Base-by-base conservation (phyloP, 2,329 filamentous ascomycete species). In the Colletotrichum endophyticum region DNA sequence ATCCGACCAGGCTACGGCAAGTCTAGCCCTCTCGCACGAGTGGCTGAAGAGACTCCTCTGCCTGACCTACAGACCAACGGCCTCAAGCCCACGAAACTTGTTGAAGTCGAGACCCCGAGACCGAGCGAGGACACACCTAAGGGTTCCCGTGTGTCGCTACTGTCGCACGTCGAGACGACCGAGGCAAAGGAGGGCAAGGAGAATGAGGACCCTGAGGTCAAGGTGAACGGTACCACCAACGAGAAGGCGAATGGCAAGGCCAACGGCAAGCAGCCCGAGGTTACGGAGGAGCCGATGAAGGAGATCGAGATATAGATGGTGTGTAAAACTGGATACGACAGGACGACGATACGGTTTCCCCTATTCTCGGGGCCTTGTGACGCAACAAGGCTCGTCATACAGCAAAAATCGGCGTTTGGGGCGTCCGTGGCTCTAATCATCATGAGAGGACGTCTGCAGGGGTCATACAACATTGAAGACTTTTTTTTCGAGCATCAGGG, bases 11-110 rank as follows among this genome's bases (percentile, higher is more conserved):
- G 91, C 15, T 77, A 75, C 61, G 91, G 92, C 79, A 93, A 95
- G 81, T 90, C 93, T 16, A 95, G 93, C 79, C 94, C 94, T 19
- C 87, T 96, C 73, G 93, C 94, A 66, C 89, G 93, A 78, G 95
- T 96, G 16, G 91, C 93, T 1, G 95, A 96, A 84, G 95, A 96
- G 83, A 81, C 84, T 12, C 80, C 84, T 30, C 83, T 86, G 62
- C 85, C 86, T 5, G 85, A 87, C 66, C 75, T 80, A 28, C 74
- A 80, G 66, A 68, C 79, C 27, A 84, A 86, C 83, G 79, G 85
- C 78, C 74, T 87, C 66, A 86, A 88, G 77, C 85, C 88, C 22
- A 84, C 85, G 70, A 90, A 89, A 78, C 86, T 92, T 19, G 89
- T 92, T 53, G 90, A 92, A 81, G 88, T 91, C 5, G 89, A 91